Evolutionary conservation across 495 filamentous ascomycete species (phyloP), one percentile per base, ranked within the genome.

Genomic region (Ascobolus immersus): DNA sequence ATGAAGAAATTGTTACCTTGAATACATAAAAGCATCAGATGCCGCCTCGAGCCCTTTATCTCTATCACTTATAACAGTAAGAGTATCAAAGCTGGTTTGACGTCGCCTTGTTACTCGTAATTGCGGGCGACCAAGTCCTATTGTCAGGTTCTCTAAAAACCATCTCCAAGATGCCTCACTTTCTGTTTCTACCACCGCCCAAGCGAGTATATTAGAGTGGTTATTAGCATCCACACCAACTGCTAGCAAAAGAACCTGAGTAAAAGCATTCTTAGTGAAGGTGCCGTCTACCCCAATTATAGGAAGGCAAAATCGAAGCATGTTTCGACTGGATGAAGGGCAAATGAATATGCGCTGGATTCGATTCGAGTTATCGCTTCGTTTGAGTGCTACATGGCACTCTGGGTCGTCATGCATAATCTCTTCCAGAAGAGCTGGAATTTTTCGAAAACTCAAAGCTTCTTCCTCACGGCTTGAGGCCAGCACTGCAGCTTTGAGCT

Each of bases 1-100:
- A n/a, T n/a, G n/a, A n/a, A n/a, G n/a, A n/a, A n/a, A n/a, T n/a
- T n/a, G n/a, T n/a, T n/a, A n/a, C n/a, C n/a, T n/a, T n/a, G n/a
- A n/a, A n/a, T n/a, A n/a, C n/a, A 7, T 8, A 8, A 30, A 2
- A 10, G 14, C 8, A 11, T 8, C 28, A 1, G n/a, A 10, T 12
- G 18, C n/a, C 12, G 34, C 28, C 21, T 37, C 34, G 9, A 36
- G 14, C 5, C 20, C 30, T 17, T 35, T 41, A 12, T 38, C 20
- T 6, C 35, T 17, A 17, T 38, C 39, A 25, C 39, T 38, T 0
- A 41, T 38, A n/a, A n/a, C n/a, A n/a, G n/a, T n/a, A n/a, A n/a
- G n/a, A n/a, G n/a, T n/a, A n/a, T n/a, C n/a, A n/a, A n/a, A n/a
- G n/a, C n/a, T n/a, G n/a, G n/a, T n/a, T n/a, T n/a, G n/a, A n/a